Evolutionary conservation across 1,284 basidiomycete species (phyloP), one percentile per base, ranked within the genome.

Genomic region (Ganoderma meredithae): DNA sequence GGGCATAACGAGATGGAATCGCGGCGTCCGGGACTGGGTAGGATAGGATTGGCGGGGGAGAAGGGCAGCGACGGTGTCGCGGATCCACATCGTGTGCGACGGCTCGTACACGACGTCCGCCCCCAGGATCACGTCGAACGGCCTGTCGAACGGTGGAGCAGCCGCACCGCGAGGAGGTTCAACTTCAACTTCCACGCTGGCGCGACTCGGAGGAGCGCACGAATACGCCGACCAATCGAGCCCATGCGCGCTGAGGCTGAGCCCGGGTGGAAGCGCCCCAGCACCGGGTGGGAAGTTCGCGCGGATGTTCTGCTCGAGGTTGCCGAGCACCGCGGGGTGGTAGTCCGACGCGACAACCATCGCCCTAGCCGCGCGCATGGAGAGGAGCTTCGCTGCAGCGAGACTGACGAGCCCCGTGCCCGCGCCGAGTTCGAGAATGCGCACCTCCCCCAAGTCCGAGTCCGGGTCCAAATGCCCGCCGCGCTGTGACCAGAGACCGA

Each of bases 391-490:
- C 39, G 85, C 88, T 1, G 88, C 78, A 4, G 86, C 84, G n/a
- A 95, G 78, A 67, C 91, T 90, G n/a, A 95, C 89, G 9, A 97
- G 83, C 0, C 95, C 95, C 0, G 96, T 97, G 0, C 95, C 95
- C 0, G 95, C 92, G 5, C 95, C 95, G 0, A 97, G 85, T 78
- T 97, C 95, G 15, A 97, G 83, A 19, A 94, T 82, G 3, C 93
- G 83, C 19, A 89, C 76, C n/a, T 58, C 49, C 49, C 31, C 33
- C 22, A 39, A 36, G 33, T 36, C 33, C 33, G 33, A 36, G 33
- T 8, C 33, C 8, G 33, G 8, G 33, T 36, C 33, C 33, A 8
- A 8, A 36, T 36, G 33, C 33, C 33, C 33, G 33, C 4, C 33
- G 8, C 33, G 33, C 33, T 36, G 33, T 8, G 33, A 27, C 12